These are phyloP conservation scores for Penicillium bialowiezense DNA, from an alignment of 495 filamentous ascomycete species.

Conservation along the genomic window DNA sequence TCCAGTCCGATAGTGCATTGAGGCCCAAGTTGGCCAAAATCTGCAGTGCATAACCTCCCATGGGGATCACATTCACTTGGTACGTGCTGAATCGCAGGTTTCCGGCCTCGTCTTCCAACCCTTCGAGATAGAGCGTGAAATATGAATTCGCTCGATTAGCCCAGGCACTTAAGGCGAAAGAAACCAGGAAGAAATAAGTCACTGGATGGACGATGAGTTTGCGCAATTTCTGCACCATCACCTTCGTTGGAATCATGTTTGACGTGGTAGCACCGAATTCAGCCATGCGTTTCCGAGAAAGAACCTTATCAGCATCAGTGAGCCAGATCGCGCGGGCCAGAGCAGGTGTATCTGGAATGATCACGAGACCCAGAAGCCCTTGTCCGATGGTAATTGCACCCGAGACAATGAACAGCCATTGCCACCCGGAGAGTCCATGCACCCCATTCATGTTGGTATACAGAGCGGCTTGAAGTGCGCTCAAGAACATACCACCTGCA, in stretches of 20 bases:
- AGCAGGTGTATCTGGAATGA: slow-evolving; percentile 15
- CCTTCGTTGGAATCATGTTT: slow-evolving; percentile 10
- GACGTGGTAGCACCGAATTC: slow-evolving; percentile 11
- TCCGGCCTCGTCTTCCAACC: slow-evolving; percentile 1
- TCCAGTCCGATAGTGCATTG: slow-evolving; percentile 17
- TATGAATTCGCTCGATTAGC: slow-evolving; percentile 15
- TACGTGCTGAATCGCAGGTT: slow-evolving; percentile 14
- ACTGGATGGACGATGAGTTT: slow-evolving; percentile 7
- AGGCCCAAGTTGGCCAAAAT: slow-evolving; percentile 29
- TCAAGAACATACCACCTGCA: slow-evolving; percentile 18
- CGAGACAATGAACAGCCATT: slow-evolving; percentile 22
- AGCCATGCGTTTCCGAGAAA: slow-evolving; percentile 12
- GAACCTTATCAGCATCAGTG: slow-evolving; percentile 8
- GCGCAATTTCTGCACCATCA: slow-evolving; percentile 7
- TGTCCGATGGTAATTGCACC: slow-evolving; percentile 15
- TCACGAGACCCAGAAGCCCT: slow-evolving; percentile 12
- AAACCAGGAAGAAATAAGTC: slow-evolving; percentile 11
- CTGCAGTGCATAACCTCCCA: slow-evolving; percentile 39
- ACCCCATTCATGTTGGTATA: slow-evolving; percentile 19
- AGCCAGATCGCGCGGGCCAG: slow-evolving; percentile 18
- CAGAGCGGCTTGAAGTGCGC: slow-evolving; percentile 14
- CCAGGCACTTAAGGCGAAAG: slow-evolving; percentile 14
- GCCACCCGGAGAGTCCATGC: slow-evolving; percentile 14
- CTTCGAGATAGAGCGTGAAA: slow-evolving; percentile 17
- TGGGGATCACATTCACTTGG: slow-evolving; percentile 42